Conservation (phyloP, 352 stramenopile species). For the Blastocystis sp. region DNA sequence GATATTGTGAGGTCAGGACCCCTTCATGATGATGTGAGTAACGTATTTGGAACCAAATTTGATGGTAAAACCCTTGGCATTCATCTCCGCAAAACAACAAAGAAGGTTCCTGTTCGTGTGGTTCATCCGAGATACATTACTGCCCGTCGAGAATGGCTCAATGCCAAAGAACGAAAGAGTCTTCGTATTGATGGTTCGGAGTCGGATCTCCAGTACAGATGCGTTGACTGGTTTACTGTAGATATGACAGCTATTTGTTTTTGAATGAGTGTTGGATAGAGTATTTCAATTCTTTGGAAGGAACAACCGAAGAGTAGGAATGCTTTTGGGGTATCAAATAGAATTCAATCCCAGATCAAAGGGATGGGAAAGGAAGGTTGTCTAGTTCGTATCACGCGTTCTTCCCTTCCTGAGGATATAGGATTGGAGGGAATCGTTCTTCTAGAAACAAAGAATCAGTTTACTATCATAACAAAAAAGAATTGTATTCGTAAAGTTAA, state of each 20-base stretch:
- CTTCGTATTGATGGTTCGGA: not conserved
- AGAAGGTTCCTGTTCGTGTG: not conserved
- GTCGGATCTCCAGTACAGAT: not conserved
- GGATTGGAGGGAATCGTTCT: slow-evolving; percentile 32
- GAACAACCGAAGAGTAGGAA: not conserved
- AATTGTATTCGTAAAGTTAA: not conserved
- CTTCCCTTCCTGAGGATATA: slow-evolving; percentile 19
- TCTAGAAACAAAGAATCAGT: not conserved
- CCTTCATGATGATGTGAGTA: not conserved
- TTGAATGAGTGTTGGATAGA: not conserved
- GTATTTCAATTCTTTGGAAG: not conserved
- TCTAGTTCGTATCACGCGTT: not conserved
- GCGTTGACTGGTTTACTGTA: not conserved
- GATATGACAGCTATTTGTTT: slow-evolving; percentile 15
- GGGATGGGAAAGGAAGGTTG: slow-evolving; percentile 1
- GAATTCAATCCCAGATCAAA: not conserved
- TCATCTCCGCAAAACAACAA: not conserved
- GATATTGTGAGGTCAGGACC: not conserved
- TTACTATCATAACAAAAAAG: not conserved
- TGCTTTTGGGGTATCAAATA: not conserved
- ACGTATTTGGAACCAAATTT: not conserved
- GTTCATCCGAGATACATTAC: not conserved
- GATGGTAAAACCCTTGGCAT: not conserved
- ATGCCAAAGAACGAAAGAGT: not conserved
- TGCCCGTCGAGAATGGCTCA: not conserved